These are phyloP conservation scores for Cryphonectria naterciae DNA, from an alignment of 2,329 filamentous ascomycete genomes.

Conservation along the genomic window DNA sequence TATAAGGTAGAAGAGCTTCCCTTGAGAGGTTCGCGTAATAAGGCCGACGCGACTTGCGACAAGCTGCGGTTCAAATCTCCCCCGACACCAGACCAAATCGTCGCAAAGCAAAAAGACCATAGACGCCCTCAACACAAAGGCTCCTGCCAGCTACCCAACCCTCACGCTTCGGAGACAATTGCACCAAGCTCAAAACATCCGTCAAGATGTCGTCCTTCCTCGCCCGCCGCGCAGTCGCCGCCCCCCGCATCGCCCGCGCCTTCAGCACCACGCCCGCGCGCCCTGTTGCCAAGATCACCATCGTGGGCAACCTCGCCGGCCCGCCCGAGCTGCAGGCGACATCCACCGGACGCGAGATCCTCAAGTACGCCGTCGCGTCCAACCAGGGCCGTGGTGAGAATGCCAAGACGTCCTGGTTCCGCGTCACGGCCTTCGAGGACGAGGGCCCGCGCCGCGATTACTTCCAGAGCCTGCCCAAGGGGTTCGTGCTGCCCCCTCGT, in stretches of 20 bases:
- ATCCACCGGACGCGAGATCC: conserved; percentile 70
- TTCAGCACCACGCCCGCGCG: conserved; percentile 75
- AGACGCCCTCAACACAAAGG: neutral
- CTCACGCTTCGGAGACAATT: neutral
- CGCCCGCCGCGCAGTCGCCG: conserved; percentile 36
- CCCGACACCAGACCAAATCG: neutral
- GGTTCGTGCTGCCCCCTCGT: conserved; percentile 60
- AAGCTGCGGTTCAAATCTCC: neutral
- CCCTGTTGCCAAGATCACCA: conserved; percentile 76
- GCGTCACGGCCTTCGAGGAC: conserved; percentile 70
- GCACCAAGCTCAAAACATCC: neutral
- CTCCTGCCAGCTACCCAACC: neutral
- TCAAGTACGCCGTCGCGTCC: conserved; percentile 78
- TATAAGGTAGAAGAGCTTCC: conserved; percentile 8
- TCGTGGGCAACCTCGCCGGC: conserved; percentile 83
- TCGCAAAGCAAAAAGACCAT: neutral
- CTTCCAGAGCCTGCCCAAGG: conserved; percentile 76
- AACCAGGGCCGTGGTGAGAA: conserved; percentile 69
- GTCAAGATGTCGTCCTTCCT: conserved; percentile 33
- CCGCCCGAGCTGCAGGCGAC: conserved; percentile 76
- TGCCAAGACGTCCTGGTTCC: conserved; percentile 83
- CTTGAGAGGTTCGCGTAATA: neutral
- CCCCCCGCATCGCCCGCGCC: conserved; percentile 57
- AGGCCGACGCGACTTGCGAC: neutral
- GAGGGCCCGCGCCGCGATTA: conserved; percentile 73